A percentile compares a stretch with the other conserved stretches of the same genome.
phyloP scores from a whole-genome alignment of 2,329 filamentous ascomycete species.

The Talaromyces sp. region DNA sequence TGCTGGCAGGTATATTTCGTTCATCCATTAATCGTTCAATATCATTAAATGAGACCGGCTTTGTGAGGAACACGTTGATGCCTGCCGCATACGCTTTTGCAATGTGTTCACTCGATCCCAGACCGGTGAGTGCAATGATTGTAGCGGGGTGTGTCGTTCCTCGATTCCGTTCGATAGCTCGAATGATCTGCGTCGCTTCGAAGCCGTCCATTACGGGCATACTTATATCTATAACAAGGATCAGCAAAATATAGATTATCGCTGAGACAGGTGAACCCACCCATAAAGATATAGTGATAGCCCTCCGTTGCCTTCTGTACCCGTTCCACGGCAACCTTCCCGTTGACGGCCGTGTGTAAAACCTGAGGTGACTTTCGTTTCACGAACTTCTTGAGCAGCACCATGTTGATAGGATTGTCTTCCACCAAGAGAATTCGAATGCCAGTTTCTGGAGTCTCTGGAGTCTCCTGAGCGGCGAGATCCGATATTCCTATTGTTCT shows the following conservation, averaged over 20 bases:
- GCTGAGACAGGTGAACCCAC: neutral
- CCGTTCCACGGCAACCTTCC: neutral
- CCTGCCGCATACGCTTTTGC: conserved; percentile 33
- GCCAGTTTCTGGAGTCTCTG: neutral
- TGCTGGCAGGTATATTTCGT: neutral
- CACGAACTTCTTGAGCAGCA: neutral
- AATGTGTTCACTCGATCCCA: conserved; percentile 32
- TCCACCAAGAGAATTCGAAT: neutral
- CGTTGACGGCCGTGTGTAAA: neutral
- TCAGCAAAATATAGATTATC: neutral
- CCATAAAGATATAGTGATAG: neutral
- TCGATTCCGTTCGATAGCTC: conserved; percentile 27
- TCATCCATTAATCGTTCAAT: conserved; percentile 22
- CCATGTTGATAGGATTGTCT: neutral
- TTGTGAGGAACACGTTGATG: conserved; percentile 36
- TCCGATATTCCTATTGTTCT: neutral
- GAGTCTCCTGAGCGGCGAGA: neutral
- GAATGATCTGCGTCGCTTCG: conserved; percentile 37
- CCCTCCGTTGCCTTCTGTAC: neutral
- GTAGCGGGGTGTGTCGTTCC: conserved; percentile 20
- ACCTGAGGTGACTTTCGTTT: neutral
- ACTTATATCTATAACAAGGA: conserved; percentile 35
- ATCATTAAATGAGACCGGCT: conserved; percentile 36
- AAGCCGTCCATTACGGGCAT: conserved; percentile 43
- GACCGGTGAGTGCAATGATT: conserved; percentile 37